Evolutionary conservation across 1,139 yeast species (phyloP).

Genomic region (Geotrichum cucujoidarum): DNA sequence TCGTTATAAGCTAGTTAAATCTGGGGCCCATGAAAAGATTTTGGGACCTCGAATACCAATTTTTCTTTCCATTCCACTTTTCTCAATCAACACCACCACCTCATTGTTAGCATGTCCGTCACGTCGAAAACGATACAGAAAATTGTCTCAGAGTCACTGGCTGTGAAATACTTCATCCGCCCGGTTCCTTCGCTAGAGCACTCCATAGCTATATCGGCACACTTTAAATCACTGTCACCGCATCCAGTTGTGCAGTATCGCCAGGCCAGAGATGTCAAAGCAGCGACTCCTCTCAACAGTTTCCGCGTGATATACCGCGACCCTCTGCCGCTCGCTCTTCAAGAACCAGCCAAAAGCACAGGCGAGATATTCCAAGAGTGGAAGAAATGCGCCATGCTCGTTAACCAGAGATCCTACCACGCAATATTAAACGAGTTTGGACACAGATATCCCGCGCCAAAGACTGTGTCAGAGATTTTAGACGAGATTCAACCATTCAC

Average conservation of each 20-base stretch:
- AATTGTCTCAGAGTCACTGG: constrained; percentile 27
- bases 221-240: constrained; percentile 21
- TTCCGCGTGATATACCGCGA: constrained; percentile 33
- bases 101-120: too few species aligned
- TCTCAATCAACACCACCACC: neutral
- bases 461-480: too few species aligned
- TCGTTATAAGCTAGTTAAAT: too few species aligned
- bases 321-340: constrained; percentile 3
- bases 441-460: too few species aligned
- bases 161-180: constrained; percentile 28
- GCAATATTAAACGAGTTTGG: neutral
- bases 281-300: constrained; percentile 31
- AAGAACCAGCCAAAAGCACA: neutral
- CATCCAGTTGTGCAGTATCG: constrained; percentile 32
- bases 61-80: neutral
- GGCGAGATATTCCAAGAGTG: too few species aligned
- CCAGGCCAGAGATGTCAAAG: constrained; percentile 35
- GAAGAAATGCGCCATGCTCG: neutral
- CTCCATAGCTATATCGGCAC: constrained; percentile 28
- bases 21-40: neutral
- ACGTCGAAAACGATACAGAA: constrained; percentile 18
- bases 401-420: constrained; percentile 10
- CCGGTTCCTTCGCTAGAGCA: constrained; percentile 34
- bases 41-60: neutral
- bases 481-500: neutral